phyloP scores from a whole-genome alignment of 805 yeast genomes.

The Spathaspora girioi region DNA sequence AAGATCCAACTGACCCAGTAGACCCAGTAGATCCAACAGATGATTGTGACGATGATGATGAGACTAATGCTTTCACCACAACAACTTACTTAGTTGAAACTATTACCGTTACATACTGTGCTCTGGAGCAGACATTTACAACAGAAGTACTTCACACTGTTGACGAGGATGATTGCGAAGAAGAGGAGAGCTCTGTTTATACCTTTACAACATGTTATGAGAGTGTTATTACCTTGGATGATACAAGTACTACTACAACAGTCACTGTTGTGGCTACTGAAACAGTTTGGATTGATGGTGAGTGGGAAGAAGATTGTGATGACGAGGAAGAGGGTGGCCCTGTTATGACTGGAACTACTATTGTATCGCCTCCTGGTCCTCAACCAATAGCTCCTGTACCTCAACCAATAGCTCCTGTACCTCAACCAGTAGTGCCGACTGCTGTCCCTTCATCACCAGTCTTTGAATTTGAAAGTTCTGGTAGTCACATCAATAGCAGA shows the following conservation, averaged over 20 bases:
- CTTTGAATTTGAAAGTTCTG: not conserved
- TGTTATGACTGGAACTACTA: too few relatives aligned
- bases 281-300: not conserved
- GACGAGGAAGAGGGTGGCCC: slow-evolving; percentile 9
- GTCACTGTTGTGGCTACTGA: not conserved
- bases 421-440: not conserved
- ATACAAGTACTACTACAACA: not conserved
- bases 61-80: not conserved
- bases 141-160: slow-evolving; percentile 1
- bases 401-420: too few relatives aligned
- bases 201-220: slow-evolving; percentile 1
- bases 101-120: slow-evolving; percentile 4
- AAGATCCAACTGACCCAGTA: not conserved
- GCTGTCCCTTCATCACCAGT: not conserved
- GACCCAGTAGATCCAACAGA: too few relatives aligned
- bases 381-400: not conserved
- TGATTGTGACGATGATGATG: not conserved
- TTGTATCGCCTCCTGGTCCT: not conserved
- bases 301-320: not conserved
- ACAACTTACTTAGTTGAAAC: not conserved
- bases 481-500: not conserved
- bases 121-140: slow-evolving; percentile 4
- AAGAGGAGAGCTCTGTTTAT: not conserved
- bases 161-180: slow-evolving; percentile 4
- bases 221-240: not conserved